Conservation (phyloP, 1,139 yeast genomes). For the Pichia kudriavzevii region DNA sequence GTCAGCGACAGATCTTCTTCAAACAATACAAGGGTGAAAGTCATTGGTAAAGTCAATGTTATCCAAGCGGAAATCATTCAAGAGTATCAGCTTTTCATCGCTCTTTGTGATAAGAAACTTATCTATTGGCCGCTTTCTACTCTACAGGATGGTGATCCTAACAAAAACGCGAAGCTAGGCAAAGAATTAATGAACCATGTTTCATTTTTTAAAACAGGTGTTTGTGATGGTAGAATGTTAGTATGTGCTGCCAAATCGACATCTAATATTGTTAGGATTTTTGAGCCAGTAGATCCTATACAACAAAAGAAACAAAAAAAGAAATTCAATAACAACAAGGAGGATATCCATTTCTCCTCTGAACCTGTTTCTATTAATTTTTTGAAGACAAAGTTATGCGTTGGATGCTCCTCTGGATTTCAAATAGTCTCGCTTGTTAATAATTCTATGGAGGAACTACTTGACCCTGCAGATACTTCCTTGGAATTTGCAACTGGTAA, state of each 20-base stretch:
- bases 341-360: constrained; percentile 73
- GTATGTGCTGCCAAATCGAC: constrained; percentile 84
- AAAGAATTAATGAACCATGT: constrained; percentile 80
- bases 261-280: constrained; percentile 71
- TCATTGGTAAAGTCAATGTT: constrained; percentile 68
- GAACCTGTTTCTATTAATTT: constrained; percentile 92
- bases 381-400: constrained; percentile 78
- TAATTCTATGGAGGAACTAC: constrained; percentile 62
- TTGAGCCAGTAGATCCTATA: constrained; percentile 67
- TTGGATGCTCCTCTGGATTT: constrained; percentile 94
- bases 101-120: constrained; percentile 74
- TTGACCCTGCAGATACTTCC: constrained; percentile 96
- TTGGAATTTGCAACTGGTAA: constrained; percentile 89
- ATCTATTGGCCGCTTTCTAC: constrained; percentile 83
- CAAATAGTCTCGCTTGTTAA: constrained; percentile 85
- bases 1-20: constrained; percentile 49
- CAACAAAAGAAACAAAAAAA: constrained; percentile 54
- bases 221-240: constrained; percentile 79
- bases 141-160: constrained; percentile 31
- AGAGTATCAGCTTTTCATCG: constrained; percentile 78
- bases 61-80: constrained; percentile 89
- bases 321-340: constrained; percentile 58
- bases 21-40: constrained; percentile 63
- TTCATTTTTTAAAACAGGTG: constrained; percentile 84
- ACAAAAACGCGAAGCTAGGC: constrained; percentile 65